These are phyloP conservation scores for Moesziomyces parantarcticus DNA, from an alignment of 1,284 basidiomycete genomes.

Conservation along the genomic window DNA sequence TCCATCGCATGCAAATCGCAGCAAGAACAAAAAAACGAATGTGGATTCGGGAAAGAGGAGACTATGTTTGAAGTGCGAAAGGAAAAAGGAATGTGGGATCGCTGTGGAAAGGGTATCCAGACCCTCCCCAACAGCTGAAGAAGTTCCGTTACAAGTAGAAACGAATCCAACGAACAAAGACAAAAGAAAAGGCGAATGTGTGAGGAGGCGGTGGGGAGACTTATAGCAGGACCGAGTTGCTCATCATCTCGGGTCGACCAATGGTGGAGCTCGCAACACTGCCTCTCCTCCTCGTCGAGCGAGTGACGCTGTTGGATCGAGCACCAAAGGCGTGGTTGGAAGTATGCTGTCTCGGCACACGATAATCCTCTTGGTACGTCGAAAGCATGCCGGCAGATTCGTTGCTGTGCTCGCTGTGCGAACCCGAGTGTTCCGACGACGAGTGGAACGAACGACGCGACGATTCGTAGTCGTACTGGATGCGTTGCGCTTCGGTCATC, in stretches of 20 bases:
- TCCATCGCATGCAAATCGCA: no score
- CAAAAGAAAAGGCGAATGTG: constrained; percentile 3
- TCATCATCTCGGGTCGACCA: constrained; percentile 49
- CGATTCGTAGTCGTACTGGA: constrained; percentile 54
- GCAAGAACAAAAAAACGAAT: background rate
- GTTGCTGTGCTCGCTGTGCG: constrained; percentile 24
- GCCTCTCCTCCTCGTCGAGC: constrained; percentile 24
- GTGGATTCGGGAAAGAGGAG: background rate
- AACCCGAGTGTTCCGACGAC: constrained; percentile 20
- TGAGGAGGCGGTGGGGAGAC: no score
- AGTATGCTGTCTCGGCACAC: constrained; percentile 34
- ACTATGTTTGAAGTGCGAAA: no score
- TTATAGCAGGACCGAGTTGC: constrained; percentile 48
- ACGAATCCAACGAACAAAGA: constrained; percentile 1
- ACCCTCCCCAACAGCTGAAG: background rate
- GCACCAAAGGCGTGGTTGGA: constrained; percentile 27
- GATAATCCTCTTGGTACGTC: constrained; percentile 42
- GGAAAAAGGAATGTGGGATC: no score
- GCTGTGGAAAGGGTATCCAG: constrained; percentile 1
- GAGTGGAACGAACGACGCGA: constrained; percentile 39
- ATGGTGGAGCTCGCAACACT: constrained; percentile 45
- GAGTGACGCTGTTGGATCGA: constrained; percentile 2
- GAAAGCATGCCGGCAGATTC: constrained; percentile 22
- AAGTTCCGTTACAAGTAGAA: constrained; percentile 33
- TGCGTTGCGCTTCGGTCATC: constrained; percentile 56